Conservation (phyloP, 441 rosid genomes). For the Hura crepitans region DNA sequence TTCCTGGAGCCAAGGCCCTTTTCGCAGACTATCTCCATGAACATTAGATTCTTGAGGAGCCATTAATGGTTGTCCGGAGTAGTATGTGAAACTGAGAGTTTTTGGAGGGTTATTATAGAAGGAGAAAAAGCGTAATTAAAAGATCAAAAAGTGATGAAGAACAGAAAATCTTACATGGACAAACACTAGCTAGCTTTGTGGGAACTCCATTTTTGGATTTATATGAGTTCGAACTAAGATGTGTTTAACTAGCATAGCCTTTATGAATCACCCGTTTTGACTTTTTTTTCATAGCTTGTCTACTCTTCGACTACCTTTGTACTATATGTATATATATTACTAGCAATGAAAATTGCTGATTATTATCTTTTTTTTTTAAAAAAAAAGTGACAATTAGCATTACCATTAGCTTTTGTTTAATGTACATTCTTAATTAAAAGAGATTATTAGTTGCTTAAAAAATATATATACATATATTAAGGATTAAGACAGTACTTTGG, state of each 20-base stretch:
- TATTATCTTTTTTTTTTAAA: not conserved
- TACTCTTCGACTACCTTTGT: constrained; percentile 8
- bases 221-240: constrained; percentile 13
- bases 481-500: constrained; percentile 11
- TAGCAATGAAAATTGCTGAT: not conserved
- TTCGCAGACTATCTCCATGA: constrained; percentile 39
- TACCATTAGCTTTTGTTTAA: no score
- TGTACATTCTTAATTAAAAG: not conserved
- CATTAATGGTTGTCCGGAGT: constrained; percentile 11
- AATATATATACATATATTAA: no score
- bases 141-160: constrained; percentile 15
- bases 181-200: constrained; percentile 36
- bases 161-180: constrained; percentile 36
- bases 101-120: constrained; percentile 24
- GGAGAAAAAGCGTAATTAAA: not conserved
- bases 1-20: constrained; percentile 66
- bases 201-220: constrained; percentile 36
- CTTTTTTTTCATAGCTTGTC: constrained; percentile 17
- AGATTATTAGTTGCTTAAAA: constrained; percentile 2
- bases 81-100: not conserved
- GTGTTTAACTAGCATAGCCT: constrained; percentile 13
- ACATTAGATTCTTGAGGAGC: constrained; percentile 17
- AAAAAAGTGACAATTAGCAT: not conserved
- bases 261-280: constrained; percentile 25
- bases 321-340: no score